Evolutionary conservation across 1,139 yeast species (phyloP).

Genomic region (Saccharomyces hybrid): DNA sequence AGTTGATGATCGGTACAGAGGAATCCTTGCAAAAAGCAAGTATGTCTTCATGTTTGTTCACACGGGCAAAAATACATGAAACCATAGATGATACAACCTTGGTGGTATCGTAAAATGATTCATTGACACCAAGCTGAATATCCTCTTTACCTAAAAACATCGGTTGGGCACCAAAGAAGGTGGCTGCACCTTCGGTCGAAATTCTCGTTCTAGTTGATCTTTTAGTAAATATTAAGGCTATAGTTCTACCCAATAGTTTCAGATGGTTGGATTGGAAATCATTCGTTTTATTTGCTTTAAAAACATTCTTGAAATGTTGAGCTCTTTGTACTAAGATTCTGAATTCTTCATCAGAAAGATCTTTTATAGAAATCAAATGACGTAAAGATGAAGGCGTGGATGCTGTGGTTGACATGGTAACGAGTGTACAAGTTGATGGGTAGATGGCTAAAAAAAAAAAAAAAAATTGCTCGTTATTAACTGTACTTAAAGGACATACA

Average conservation of each 20-base stretch:
- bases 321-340: conserved; percentile 62
- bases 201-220: conserved; percentile 93
- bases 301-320: conserved; percentile 46
- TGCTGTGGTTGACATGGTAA: conserved; percentile 8
- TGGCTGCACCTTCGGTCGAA: conserved; percentile 89
- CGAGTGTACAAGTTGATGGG: neutral
- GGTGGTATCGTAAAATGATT: conserved; percentile 79
- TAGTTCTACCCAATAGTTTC: conserved; percentile 68
- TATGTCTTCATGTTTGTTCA: conserved; percentile 75
- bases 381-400: conserved; percentile 33
- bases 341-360: conserved; percentile 63
- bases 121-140: conserved; percentile 92
- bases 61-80: conserved; percentile 92
- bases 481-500: conserved; percentile 24
- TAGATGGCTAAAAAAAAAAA: neutral
- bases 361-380: conserved; percentile 74
- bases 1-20: conserved; percentile 83
- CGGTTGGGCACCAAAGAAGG: conserved; percentile 91
- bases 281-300: conserved; percentile 42
- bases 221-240: conserved; percentile 77
- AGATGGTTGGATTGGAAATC: conserved; percentile 43
- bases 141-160: conserved; percentile 95
- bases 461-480: conserved; percentile 21
- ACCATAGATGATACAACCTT: conserved; percentile 91
- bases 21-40: conserved; percentile 67